Evolutionary conservation across 2,329 filamentous ascomycete species (phyloP).

Genomic region (Botrytis aclada): DNA sequence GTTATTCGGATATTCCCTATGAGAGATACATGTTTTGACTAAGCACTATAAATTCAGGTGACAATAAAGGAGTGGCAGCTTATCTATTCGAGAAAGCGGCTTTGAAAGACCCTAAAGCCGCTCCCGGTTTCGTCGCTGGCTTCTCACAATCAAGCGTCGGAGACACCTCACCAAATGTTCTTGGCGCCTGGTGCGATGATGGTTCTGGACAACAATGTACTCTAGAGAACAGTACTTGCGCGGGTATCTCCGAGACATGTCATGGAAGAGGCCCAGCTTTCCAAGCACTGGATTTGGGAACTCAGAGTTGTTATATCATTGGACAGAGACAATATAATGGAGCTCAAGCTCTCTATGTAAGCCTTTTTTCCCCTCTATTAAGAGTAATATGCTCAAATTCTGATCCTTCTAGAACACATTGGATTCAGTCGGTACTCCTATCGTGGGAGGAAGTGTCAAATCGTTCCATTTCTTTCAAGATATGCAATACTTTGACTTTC

Average conservation of each 20-base stretch:
- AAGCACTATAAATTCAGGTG: conserved; percentile 15
- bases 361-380: conserved; percentile 14
- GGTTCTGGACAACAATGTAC: conserved; percentile 69
- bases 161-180: conserved; percentile 82
- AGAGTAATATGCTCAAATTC: neutral
- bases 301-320: conserved; percentile 73
- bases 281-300: conserved; percentile 64
- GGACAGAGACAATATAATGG: conserved; percentile 65
- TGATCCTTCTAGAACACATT: conserved; percentile 28
- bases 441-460: conserved; percentile 65
- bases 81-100: conserved; percentile 75
- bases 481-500: conserved; percentile 73
- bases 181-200: conserved; percentile 86
- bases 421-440: conserved; percentile 39
- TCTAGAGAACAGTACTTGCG: conserved; percentile 79
- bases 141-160: conserved; percentile 91
- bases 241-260: conserved; percentile 53
- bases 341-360: conserved; percentile 54
- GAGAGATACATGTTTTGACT: neutral
- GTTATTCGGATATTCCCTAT: conserved; percentile 8
- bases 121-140: conserved; percentile 74
- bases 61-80: conserved; percentile 92
- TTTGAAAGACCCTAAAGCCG: conserved; percentile 51
- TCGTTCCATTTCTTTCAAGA: conserved; percentile 83
- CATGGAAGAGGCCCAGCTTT: conserved; percentile 72